A percentile compares a stretch with the other conserved stretches of the same genome.
Evolutionary conservation across 2,329 filamentous ascomycete species (phyloP).

Genomic region (Alternaria brassicicola): DNA sequence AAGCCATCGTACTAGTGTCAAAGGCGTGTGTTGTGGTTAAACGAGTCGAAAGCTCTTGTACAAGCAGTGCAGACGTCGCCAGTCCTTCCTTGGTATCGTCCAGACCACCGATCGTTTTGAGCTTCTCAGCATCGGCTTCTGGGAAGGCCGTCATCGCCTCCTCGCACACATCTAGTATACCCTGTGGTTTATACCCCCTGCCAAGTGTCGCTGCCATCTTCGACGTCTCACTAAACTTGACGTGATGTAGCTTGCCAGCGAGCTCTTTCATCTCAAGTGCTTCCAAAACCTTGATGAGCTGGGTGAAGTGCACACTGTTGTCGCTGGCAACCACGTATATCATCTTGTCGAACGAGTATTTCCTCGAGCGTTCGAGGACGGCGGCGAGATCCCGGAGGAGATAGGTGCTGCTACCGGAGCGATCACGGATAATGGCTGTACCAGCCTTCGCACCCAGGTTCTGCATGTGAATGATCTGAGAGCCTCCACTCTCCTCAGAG

Average conservation of each 20-base stretch:
- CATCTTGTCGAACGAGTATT: slow-evolving; percentile 74
- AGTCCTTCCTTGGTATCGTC: slow-evolving; percentile 20
- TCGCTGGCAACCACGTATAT: slow-evolving; percentile 77
- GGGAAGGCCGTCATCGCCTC: slow-evolving; percentile 21
- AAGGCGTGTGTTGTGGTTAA: slow-evolving; percentile 32
- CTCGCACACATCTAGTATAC: slow-evolving; percentile 64
- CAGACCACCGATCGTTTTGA: slow-evolving; percentile 21
- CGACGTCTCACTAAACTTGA: slow-evolving; percentile 76
- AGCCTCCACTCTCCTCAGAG: slow-evolving; percentile 72
- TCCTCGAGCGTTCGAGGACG: slow-evolving; percentile 68
- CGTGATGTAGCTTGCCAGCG: slow-evolving; percentile 70
- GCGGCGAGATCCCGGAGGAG: slow-evolving; percentile 80
- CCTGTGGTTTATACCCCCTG: slow-evolving; percentile 70
- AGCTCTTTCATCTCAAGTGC: slow-evolving; percentile 73
- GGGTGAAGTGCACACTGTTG: slow-evolving; percentile 74
- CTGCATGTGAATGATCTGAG: slow-evolving; percentile 73
- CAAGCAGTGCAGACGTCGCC: slow-evolving; percentile 31
- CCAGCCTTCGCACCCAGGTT: slow-evolving; percentile 74
- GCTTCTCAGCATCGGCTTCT: slow-evolving; percentile 28
- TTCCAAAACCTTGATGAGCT: slow-evolving; percentile 78
- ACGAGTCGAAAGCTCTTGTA: slow-evolving; percentile 38
- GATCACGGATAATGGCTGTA: slow-evolving; percentile 73
- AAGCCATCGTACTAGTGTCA: slow-evolving; percentile 30
- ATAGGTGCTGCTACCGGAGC: slow-evolving; percentile 77
- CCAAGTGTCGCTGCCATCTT: slow-evolving; percentile 47